Percentiles rank a stretch among this genome's conserved stretches.
Evolutionary conservation across 2,329 filamentous ascomycete species (phyloP).

Genomic region (Botrytis fabae): DNA sequence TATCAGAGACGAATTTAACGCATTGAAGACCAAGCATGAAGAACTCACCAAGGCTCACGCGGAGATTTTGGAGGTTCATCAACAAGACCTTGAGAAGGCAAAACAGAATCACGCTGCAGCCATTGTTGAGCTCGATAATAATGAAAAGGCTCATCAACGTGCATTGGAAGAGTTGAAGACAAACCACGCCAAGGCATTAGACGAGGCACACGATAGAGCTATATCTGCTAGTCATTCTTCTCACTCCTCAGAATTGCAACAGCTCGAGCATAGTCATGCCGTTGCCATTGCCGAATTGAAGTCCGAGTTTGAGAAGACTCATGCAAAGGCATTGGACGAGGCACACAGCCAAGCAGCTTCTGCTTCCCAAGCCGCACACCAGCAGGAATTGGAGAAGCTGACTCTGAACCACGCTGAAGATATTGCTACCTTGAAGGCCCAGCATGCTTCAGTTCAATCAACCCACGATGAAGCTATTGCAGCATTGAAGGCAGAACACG

Average conservation of each 20-base stretch:
- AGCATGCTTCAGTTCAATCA: conserved; percentile 52
- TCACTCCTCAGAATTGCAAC: conserved; percentile 52
- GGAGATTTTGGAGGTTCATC: conserved; percentile 29
- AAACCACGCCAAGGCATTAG: conserved; percentile 59
- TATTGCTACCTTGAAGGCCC: conserved; percentile 46
- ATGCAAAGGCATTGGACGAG: conserved; percentile 58
- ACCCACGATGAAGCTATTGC: conserved; percentile 54
- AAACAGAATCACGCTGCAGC: conserved; percentile 37
- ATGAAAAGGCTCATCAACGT: conserved; percentile 55
- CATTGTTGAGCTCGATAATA: conserved; percentile 44
- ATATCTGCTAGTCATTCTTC: conserved; percentile 50
- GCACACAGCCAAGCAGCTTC: conserved; percentile 54
- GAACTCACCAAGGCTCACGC: conserved; percentile 46
- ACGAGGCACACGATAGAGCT: conserved; percentile 54
- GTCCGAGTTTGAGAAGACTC: conserved; percentile 48
- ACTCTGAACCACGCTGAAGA: conserved; percentile 55
- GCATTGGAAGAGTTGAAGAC: conserved; percentile 56
- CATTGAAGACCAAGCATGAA: conserved; percentile 58
- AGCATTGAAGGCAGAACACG: conserved; percentile 33
- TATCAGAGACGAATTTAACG: conserved; percentile 64
- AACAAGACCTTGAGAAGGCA: conserved; percentile 32
- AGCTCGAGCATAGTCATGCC: conserved; percentile 55
- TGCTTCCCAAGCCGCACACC: conserved; percentile 50
- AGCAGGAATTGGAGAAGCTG: conserved; percentile 53
- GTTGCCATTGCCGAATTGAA: conserved; percentile 46